These are phyloP conservation scores for Melaleuca alternifolia DNA, from an alignment of 345 rosid species.

Conservation along the genomic window DNA sequence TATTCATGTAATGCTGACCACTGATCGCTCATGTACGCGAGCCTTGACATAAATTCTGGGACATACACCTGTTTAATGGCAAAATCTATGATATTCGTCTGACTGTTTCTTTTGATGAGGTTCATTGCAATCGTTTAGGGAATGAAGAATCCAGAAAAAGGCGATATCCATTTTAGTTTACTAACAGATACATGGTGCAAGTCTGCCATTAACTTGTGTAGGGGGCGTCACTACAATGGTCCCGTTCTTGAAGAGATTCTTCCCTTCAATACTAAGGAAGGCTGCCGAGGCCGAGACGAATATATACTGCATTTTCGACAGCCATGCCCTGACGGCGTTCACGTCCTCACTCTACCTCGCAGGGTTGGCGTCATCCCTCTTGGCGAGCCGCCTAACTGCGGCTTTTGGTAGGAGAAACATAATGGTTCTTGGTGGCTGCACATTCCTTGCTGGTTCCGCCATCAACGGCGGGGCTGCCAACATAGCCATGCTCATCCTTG, in stretches of 20 bases:
- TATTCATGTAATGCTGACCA: not conserved
- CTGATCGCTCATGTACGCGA: not conserved
- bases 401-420: slow-evolving; percentile 47
- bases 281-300: slow-evolving; percentile 37
- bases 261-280: slow-evolving; percentile 46
- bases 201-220: slow-evolving; percentile 1
- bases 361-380: slow-evolving; percentile 49
- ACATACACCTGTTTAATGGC: not conserved
- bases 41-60: not conserved
- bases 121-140: not conserved
- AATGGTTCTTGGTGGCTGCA: slow-evolving; percentile 56
- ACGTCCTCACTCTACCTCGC: slow-evolving; percentile 72
- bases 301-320: slow-evolving; percentile 52
- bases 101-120: not conserved
- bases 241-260: slow-evolving; percentile 68
- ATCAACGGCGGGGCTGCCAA: slow-evolving; percentile 51
- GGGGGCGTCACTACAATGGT: slow-evolving; percentile 83
- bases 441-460: slow-evolving; percentile 53
- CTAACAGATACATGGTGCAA: not conserved
- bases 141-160: not conserved
- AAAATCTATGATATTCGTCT: not conserved
- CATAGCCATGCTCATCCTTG: slow-evolving; percentile 53
- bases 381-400: slow-evolving; percentile 48
- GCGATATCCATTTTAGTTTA: not conserved
- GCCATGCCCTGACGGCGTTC: slow-evolving; percentile 53